A percentile compares a stretch with the other conserved stretches of the same genome.
Evolutionary conservation across 2,329 filamentous ascomycete species (phyloP).

Genomic region (Ploettnerulaceae sp.): DNA sequence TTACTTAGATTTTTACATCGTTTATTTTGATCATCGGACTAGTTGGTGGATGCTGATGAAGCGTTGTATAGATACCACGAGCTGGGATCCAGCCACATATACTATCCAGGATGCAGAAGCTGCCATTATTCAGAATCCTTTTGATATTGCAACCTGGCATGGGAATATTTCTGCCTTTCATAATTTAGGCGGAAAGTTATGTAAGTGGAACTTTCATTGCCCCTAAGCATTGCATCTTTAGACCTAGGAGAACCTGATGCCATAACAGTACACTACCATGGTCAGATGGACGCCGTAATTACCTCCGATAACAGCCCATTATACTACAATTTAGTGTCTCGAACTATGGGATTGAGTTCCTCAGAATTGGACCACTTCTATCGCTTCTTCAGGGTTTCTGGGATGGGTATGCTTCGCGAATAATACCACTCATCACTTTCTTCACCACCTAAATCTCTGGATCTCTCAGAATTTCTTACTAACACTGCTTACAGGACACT

Average conservation of each 20-base stretch:
- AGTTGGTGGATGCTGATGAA: neutral
- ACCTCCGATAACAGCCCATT: conserved; percentile 40
- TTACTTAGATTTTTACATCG: neutral
- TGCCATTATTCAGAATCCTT: conserved; percentile 23
- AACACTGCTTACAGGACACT: no score
- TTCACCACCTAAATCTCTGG: no score
- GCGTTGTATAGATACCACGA: conserved; percentile 15
- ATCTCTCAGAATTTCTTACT: no score
- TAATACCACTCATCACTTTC: no score
- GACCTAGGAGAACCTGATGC: no score
- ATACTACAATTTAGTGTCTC: conserved; percentile 39
- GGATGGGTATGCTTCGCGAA: conserved; percentile 39
- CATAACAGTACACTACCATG: conserved; percentile 22
- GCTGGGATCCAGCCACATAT: conserved; percentile 38
- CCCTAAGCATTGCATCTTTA: no score
- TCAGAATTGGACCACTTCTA: conserved; percentile 41
- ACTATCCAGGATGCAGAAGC: conserved; percentile 34
- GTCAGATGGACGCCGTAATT: conserved; percentile 32
- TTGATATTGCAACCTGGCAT: conserved; percentile 23
- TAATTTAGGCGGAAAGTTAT: conserved; percentile 23
- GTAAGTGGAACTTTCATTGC: conserved; percentile 3
- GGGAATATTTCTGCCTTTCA: conserved; percentile 24
- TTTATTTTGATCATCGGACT: no score
- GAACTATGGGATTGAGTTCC: conserved; percentile 37
- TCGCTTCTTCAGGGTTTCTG: conserved; percentile 47